Evolutionary conservation across 345 rosid genomes (phyloP), one percentile per base, ranked within the genome.

Genomic region (Euphorbia pulcherrima): DNA sequence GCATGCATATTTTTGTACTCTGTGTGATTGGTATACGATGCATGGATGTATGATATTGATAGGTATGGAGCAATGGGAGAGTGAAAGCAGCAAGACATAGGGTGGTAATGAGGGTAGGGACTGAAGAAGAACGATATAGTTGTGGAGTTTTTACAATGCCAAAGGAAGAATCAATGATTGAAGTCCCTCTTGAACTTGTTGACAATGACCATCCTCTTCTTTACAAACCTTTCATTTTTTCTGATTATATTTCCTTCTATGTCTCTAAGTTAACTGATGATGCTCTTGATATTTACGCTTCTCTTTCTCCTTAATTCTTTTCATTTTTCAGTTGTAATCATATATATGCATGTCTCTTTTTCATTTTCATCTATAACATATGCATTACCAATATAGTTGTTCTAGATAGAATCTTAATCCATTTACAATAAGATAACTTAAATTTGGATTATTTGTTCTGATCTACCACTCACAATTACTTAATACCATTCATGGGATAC

Each of bases 11-110:
- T n/a, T n/a, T n/a, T n/a, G n/a, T n/a, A n/a, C n/a, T n/a, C n/a
- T n/a, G n/a, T n/a, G n/a, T n/a, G n/a, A n/a, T n/a, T n/a, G n/a
- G n/a, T n/a, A n/a, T n/a, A n/a, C n/a, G n/a, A n/a, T n/a, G n/a
- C n/a, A n/a, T n/a, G n/a, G n/a, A 33, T 33, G 37, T 33, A 7
- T 3, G 3, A 33, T 33, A 33, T 41, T 9, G 7, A 41, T 51
- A 83, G 88, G 87, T 83, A 10, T 83, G 87, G 87, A 85, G 87
- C 84, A 85, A 85, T 46, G 87, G 80, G 9, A 79, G 87, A 55
- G 72, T 83, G 18, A 52, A 70, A 33, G 81, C 89, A 21, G 72
- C 65, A n/a, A 77, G 65, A 24, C 89, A 85, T 61, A 69, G 85
- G 60, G 89, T 85, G 81, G 74, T 78, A 67, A 74, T 81, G 51